Percentiles rank a stretch among this genome's conserved stretches.
These are phyloP conservation scores for Fraxinus albicans DNA, from an alignment of 305 asterid species.

Conservation along the genomic window DNA sequence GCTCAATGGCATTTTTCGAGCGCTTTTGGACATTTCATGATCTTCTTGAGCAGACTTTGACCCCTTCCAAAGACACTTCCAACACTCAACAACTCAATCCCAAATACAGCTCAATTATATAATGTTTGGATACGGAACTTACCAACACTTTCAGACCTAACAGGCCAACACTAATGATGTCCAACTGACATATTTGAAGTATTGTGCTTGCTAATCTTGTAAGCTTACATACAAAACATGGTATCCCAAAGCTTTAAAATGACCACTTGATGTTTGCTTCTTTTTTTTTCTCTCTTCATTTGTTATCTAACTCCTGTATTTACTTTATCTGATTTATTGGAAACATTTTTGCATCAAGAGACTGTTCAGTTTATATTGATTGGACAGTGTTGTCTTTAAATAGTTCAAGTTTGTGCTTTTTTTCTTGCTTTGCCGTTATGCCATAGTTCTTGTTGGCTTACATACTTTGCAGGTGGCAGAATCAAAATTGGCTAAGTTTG, in stretches of 20 bases:
- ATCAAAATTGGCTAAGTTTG: conserved; percentile 89
- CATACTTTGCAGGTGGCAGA: conserved; percentile 77
- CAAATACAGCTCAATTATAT: too few relatives aligned
- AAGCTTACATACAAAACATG: not conserved
- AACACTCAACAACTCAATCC: too few relatives aligned
- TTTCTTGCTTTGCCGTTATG: conserved; percentile 24
- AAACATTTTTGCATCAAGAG: conserved; percentile 10
- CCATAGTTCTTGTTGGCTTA: conserved; percentile 18
- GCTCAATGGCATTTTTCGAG: too few relatives aligned
- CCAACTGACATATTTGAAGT: not conserved
- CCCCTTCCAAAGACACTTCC: too few relatives aligned
- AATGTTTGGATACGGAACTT: too few relatives aligned
- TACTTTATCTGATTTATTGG: not conserved
- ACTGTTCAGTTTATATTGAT: conserved; percentile 10
- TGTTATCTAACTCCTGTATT: not conserved
- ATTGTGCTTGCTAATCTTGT: not conserved
- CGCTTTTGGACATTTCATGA: too few relatives aligned
- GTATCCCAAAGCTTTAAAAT: not conserved
- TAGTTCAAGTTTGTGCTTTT: conserved; percentile 10
- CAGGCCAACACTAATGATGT: not conserved
- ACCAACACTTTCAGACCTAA: too few relatives aligned
- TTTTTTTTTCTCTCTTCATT: not conserved
- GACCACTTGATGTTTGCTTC: not conserved
- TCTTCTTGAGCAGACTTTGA: too few relatives aligned
- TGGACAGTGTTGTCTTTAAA: not conserved